These are phyloP conservation scores for Angomonas deanei DNA, from an alignment of 208 protist species.

Conservation along the genomic window DNA sequence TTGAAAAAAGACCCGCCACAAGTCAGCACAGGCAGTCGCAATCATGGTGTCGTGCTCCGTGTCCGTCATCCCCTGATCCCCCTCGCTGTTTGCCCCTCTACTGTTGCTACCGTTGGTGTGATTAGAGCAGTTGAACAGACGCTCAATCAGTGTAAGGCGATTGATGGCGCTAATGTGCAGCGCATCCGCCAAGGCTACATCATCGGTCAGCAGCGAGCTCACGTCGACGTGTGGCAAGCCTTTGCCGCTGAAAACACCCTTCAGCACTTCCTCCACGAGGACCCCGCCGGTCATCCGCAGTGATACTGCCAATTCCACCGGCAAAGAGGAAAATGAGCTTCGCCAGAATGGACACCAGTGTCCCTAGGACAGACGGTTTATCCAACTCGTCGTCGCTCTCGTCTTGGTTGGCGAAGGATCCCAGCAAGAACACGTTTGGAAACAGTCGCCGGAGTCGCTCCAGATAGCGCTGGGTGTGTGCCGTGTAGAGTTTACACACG, in stretches of 20 bases:
- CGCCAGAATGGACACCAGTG: constrained; percentile 26
- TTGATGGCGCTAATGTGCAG: constrained; percentile 29
- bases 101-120: not conserved
- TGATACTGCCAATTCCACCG: constrained; percentile 48
- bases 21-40: not conserved
- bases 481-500: constrained; percentile 21
- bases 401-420: constrained; percentile 11
- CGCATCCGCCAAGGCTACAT: constrained; percentile 35
- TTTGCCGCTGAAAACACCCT: not conserved
- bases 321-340: constrained; percentile 64
- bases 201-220: constrained; percentile 17
- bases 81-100: not conserved
- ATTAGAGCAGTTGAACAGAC: constrained; percentile 1
- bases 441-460: constrained; percentile 31
- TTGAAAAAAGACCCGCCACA: constrained; percentile 49
- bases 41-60: not conserved
- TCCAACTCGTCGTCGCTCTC: constrained; percentile 8
- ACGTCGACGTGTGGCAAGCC: not conserved
- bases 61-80: not conserved
- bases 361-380: constrained; percentile 21
- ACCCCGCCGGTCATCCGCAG: constrained; percentile 38
- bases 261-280: constrained; percentile 9
- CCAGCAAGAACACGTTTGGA: constrained; percentile 42
- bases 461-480: constrained; percentile 18
- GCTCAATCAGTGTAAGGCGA: constrained; percentile 24